Evolutionary conservation across 1,139 yeast species (phyloP).

Genomic region (Nakaseomyces kungkrabaensis): DNA sequence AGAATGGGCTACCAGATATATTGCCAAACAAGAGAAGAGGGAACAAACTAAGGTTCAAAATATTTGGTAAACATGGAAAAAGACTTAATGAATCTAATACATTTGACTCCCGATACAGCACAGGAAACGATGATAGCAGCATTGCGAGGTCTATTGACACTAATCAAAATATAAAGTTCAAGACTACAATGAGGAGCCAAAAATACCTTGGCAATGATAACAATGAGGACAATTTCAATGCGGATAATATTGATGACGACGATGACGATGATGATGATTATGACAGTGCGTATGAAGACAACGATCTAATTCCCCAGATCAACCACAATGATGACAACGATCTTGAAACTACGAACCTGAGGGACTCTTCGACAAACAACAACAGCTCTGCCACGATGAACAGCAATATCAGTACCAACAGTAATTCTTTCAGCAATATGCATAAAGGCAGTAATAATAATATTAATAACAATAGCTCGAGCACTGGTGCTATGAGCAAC

Average conservation of each 20-base stretch:
- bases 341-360: not conserved
- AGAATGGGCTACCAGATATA: conserved; percentile 22
- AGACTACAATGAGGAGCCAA: conserved; percentile 17
- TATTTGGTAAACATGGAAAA: conserved; percentile 7
- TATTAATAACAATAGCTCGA: not conserved
- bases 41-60: conserved; percentile 13
- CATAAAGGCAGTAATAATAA: too few species aligned
- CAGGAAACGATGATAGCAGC: conserved; percentile 6
- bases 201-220: conserved; percentile 5
- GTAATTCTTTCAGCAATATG: not conserved
- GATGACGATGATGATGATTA: not conserved
- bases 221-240: not conserved
- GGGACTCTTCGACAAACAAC: not conserved
- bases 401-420: not conserved
- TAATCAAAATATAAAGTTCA: conserved; percentile 14
- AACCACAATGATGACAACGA: not conserved
- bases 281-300: conserved; percentile 4
- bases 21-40: conserved; percentile 19
- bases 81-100: conserved; percentile 1
- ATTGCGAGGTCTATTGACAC: conserved; percentile 12
- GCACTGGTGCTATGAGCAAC: not conserved
- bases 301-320: not conserved
- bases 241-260: not conserved
- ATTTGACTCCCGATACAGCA: conserved; percentile 5
- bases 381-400: conserved; percentile 1